phyloP scores from a whole-genome alignment of 1,139 yeast species.

The Pichia sp. region DNA sequence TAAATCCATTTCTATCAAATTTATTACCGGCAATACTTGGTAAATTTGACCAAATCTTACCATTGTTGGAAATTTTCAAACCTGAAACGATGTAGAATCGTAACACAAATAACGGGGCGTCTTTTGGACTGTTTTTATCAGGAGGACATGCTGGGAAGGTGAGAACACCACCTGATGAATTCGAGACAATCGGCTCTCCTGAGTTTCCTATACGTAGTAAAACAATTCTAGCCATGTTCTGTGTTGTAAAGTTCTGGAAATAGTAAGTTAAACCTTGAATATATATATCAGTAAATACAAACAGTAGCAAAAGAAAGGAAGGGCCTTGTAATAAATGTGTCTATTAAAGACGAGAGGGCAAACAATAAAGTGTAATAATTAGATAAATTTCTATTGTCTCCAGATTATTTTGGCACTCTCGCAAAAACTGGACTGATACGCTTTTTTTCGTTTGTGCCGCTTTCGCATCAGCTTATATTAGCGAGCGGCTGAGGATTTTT shows the following conservation, averaged over 20 bases:
- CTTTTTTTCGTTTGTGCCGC: too few relatives aligned
- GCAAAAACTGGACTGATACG: too few relatives aligned
- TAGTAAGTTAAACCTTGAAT: too few relatives aligned
- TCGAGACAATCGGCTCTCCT: conserved; percentile 46
- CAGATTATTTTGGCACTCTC: too few relatives aligned
- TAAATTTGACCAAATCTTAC: conserved; percentile 66
- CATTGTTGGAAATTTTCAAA: conserved; percentile 60
- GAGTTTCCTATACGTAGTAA: conserved; percentile 43
- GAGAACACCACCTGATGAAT: conserved; percentile 45
- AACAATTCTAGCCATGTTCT: conserved; percentile 26
- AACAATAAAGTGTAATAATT: too few relatives aligned
- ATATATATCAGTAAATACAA: too few relatives aligned
- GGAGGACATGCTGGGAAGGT: conserved; percentile 54
- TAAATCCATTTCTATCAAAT: conserved; percentile 52
- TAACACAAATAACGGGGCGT: conserved; percentile 45
- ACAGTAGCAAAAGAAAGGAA: too few relatives aligned
- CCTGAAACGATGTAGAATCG: conserved; percentile 69
- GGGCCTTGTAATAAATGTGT: too few relatives aligned
- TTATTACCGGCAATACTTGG: conserved; percentile 35
- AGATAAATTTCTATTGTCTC: too few relatives aligned
- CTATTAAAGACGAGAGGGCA: too few relatives aligned
- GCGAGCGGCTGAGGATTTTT: too few relatives aligned
- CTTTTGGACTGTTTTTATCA: conserved; percentile 30
- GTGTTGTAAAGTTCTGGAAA: background rate
- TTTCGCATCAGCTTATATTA: too few relatives aligned